These are phyloP conservation scores for Quercus mongolica DNA, from an alignment of 306 rosid genomes.

Conservation along the genomic window DNA sequence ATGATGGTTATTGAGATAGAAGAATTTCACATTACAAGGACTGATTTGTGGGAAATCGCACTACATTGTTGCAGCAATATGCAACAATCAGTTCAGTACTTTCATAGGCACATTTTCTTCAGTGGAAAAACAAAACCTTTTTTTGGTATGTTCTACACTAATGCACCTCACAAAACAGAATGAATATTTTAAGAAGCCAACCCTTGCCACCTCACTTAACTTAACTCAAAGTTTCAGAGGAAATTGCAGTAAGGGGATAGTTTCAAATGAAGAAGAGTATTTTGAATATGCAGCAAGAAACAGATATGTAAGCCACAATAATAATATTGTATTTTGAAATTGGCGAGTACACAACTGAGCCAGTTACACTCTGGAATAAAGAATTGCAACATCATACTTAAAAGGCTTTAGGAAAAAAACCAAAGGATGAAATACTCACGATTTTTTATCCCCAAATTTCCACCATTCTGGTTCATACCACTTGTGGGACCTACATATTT, in stretches of 20 bases:
- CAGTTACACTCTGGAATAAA: background rate
- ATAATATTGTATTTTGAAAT: background rate
- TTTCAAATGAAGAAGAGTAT: background rate
- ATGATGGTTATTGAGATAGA: background rate
- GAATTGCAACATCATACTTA: background rate
- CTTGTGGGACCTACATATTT: conserved; percentile 48
- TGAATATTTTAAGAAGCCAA: background rate
- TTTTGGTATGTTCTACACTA: background rate
- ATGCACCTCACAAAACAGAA: background rate
- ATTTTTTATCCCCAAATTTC: conserved; percentile 66
- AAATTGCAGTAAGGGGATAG: background rate
- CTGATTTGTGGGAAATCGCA: background rate
- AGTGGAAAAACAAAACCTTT: background rate
- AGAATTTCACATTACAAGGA: background rate
- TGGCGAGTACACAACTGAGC: background rate
- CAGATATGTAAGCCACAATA: background rate
- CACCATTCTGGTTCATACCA: conserved; percentile 83
- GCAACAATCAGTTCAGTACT: background rate
- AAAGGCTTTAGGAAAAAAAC: background rate
- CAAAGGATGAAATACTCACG: conserved; percentile 40
- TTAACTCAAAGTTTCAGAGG: background rate
- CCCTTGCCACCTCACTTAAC: background rate
- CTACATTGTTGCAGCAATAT: background rate
- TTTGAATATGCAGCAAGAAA: background rate
- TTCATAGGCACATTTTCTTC: background rate